Evolutionary conservation across 345 rosid genomes (phyloP), one percentile per base, ranked within the genome.

Genomic region (Arabidopsis arenosa): DNA sequence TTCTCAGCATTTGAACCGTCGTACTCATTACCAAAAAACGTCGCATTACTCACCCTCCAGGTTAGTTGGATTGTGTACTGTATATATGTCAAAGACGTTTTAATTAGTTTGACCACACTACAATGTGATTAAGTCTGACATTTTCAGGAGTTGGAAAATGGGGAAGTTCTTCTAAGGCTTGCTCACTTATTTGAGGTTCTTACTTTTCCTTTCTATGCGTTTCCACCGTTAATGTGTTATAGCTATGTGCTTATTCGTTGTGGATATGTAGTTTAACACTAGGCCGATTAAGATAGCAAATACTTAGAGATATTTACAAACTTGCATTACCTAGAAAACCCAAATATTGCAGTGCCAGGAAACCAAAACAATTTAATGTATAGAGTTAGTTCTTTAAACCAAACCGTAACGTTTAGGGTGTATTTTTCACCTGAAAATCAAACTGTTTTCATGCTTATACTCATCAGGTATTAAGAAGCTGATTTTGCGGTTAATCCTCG

Each of bases 171-270:
- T 32, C 72, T 94, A 58, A 90, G 98, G 71, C 80, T 94, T 86
- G 97, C 98, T 70, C 98, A 91, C 80, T 83, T 94, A 63, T 94
- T 83, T 28, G 96, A 92, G 93, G 98, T 93, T 63, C 40, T 26
- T 63, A 28, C 74, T 80, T 55, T 14, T 75, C 33, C 63, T 80
- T 62, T 66, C 40, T 69, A 43, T 44, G 28, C 2, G 9, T 66
- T 72, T 14, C 17, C 56, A 70, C 70, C 35, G 2, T 75, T 44
- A 9, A 37, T 58, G 7, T 36, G 51, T 55, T 47, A 26, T 56
- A 4, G 35, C 41, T 36, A 17, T 37, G 26, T 65, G 51, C 6
- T 49, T 51, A 67, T 28, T 57, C 17, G 51, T 37, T 66, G 66
- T 56, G 17, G 66, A 65, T 47, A 10, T n/a, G 66, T 43, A 64